These are phyloP conservation scores for Rhodosporidiobolus odoratus DNA, from an alignment of 768 basidiomycete species.

Conservation along the genomic window DNA sequence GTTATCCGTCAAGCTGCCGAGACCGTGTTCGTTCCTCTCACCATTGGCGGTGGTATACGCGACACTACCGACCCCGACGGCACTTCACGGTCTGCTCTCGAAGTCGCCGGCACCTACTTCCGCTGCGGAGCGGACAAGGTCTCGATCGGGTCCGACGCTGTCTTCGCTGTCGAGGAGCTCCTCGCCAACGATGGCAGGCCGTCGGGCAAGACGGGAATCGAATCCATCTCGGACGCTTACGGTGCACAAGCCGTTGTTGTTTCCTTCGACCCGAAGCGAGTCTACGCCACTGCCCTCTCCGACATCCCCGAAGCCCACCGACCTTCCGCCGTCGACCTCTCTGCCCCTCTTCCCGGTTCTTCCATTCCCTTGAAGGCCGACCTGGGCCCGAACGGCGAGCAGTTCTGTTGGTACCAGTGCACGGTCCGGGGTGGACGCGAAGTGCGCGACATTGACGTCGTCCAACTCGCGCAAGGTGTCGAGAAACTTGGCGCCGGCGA, in stretches of 20 bases:
- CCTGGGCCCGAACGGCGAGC: conserved; percentile 51
- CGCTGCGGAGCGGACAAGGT: conserved; percentile 98
- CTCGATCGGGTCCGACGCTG: conserved; percentile 93
- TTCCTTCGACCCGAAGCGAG: conserved; percentile 85
- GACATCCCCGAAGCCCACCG: conserved; percentile 53
- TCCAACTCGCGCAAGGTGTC: conserved; percentile 86
- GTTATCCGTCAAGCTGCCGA: conserved; percentile 86
- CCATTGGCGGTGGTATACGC: conserved; percentile 97
- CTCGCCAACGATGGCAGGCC: conserved; percentile 47
- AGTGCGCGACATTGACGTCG: conserved; percentile 71
- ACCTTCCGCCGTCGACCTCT: conserved; percentile 39
- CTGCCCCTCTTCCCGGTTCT: conserved; percentile 43
- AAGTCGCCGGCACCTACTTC: conserved; percentile 94
- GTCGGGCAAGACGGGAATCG: conserved; percentile 64
- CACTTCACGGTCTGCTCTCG: conserved; percentile 73
- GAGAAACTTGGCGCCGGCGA: conserved; percentile 90
- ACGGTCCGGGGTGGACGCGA: conserved; percentile 92
- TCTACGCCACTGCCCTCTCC: conserved; percentile 61
- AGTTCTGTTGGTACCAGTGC: conserved; percentile 98
- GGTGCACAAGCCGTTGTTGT: conserved; percentile 97
- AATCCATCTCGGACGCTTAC: conserved; percentile 81
- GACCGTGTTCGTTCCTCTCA: conserved; percentile 90
- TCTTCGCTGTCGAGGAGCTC: conserved; percentile 82
- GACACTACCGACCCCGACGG: conserved; percentile 94
- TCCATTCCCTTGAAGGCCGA: conserved; percentile 44